A percentile compares a stretch with the other conserved stretches of the same genome.
Conservation (phyloP, 2,329 filamentous ascomycete genomes). For the Colletotrichum cereale region DNA sequence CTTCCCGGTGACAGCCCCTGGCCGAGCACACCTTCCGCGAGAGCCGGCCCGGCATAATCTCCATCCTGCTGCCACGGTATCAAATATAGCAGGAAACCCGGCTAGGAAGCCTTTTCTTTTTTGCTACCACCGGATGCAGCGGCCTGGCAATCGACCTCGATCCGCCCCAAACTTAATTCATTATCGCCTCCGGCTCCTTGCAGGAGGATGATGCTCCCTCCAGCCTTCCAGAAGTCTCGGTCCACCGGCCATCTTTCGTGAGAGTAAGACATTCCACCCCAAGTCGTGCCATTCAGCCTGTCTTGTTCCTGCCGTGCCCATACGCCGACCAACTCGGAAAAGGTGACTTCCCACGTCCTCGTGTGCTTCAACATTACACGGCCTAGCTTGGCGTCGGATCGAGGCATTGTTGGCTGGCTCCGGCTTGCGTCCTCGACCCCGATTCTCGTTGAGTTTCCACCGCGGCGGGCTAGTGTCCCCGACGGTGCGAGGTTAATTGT, state of each 20-base stretch:
- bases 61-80: slow-evolving; percentile 18
- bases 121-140: slow-evolving; percentile 23
- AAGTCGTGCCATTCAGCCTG: slow-evolving; percentile 23
- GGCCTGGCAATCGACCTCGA: slow-evolving; percentile 14
- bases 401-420: slow-evolving; percentile 4
- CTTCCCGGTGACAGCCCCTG: slow-evolving; percentile 13
- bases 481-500: slow-evolving; percentile 26
- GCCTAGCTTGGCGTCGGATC: slow-evolving; percentile 16
- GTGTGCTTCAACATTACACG: slow-evolving; percentile 29
- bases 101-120: not conserved
- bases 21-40: not conserved
- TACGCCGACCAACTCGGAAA: slow-evolving; percentile 13
- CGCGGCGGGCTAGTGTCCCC: slow-evolving; percentile 12
- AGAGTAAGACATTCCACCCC: not conserved
- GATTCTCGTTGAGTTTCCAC: not conserved
- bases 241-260: not conserved
- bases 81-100: slow-evolving; percentile 10
- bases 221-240: slow-evolving; percentile 27
- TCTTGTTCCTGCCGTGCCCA: slow-evolving; percentile 28
- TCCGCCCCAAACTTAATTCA: not conserved
- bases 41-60: slow-evolving; percentile 19
- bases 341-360: slow-evolving; percentile 9
- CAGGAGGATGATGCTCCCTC: slow-evolving; percentile 20
- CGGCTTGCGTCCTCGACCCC: not conserved
- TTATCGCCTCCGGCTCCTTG: slow-evolving; percentile 8